These are phyloP conservation scores for Globisporangium iwayamae DNA, from an alignment of 352 stramenopile genomes.

Conservation along the genomic window DNA sequence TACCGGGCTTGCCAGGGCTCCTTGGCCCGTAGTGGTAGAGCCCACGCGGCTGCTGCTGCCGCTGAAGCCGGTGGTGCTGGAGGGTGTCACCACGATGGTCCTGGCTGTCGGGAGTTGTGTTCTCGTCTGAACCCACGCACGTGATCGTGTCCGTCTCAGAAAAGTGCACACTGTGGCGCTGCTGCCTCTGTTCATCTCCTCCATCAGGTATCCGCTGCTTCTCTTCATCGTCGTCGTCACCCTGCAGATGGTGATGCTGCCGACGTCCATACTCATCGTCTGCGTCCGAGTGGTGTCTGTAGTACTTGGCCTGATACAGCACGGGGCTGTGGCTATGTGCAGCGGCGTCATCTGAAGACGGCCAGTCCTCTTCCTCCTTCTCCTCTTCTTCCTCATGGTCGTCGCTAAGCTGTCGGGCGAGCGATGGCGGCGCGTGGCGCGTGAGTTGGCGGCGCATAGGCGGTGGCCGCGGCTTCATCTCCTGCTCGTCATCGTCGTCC, in stretches of 20 bases:
- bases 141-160: conserved; percentile 20
- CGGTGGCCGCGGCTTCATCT: background rate
- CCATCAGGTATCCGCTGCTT: background rate
- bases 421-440: too few relatives aligned
- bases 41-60: background rate
- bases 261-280: background rate
- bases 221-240: background rate
- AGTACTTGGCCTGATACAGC: background rate
- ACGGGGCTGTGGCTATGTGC: background rate
- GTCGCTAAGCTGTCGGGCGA: background rate
- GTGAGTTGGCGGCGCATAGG: background rate
- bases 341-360: background rate
- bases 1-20: background rate
- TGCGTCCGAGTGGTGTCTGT: conserved; percentile 5
- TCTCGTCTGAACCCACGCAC: conserved; percentile 25
- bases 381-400: background rate
- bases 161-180: conserved; percentile 8
- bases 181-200: background rate
- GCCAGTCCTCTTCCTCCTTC: conserved; percentile 12
- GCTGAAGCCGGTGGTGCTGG: conserved; percentile 16
- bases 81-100: conserved; percentile 16
- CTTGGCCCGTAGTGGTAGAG: conserved; percentile 9
- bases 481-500: background rate
- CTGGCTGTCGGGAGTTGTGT: conserved; percentile 23
- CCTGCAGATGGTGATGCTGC: background rate